These are phyloP conservation scores for Geotrichum histeridarum DNA, from an alignment of 1,139 yeast genomes.

Conservation along the genomic window DNA sequence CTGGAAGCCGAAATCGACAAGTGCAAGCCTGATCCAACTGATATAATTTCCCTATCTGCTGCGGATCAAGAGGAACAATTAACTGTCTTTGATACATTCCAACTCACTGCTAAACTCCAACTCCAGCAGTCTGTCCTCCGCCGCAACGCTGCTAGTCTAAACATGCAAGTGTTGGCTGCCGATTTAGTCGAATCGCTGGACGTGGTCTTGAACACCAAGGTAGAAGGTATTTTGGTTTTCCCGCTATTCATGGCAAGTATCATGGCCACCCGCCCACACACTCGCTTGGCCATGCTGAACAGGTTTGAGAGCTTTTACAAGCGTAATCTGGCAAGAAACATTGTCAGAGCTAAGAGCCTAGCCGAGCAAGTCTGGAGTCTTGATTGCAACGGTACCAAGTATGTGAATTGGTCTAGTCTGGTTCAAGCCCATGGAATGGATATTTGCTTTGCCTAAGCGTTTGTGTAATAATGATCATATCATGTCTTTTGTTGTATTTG, in stretches of 20 bases:
- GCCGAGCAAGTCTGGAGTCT: conserved; percentile 56
- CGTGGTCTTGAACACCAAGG: conserved; percentile 57
- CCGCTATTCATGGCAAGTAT: conserved; percentile 76
- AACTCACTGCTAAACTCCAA: conserved; percentile 63
- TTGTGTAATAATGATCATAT: background rate
- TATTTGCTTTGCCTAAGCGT: conserved; percentile 57
- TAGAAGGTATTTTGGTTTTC: conserved; percentile 67
- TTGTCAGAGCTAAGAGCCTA: conserved; percentile 53
- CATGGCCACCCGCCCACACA: conserved; percentile 48
- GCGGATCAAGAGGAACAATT: conserved; percentile 61
- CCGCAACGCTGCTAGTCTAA: conserved; percentile 59
- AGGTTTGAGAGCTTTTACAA: conserved; percentile 54
- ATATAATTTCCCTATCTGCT: conserved; percentile 44
- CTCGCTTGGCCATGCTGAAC: conserved; percentile 46
- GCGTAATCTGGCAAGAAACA: conserved; percentile 64
- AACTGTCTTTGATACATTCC: conserved; percentile 67
- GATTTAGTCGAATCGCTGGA: conserved; percentile 57
- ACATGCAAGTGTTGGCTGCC: conserved; percentile 54
- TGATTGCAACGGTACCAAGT: conserved; percentile 45
- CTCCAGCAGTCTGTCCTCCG: conserved; percentile 58
- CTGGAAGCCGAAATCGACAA: conserved; percentile 50
- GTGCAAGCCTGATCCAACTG: conserved; percentile 52
- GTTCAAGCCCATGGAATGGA: conserved; percentile 71
- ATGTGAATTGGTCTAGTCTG: conserved; percentile 63
- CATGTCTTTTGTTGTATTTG: background rate